Percentiles rank a stretch among this genome's conserved stretches.
phyloP scores from a whole-genome alignment of 2,329 filamentous ascomycete genomes.

The Diplocarpon rosae region DNA sequence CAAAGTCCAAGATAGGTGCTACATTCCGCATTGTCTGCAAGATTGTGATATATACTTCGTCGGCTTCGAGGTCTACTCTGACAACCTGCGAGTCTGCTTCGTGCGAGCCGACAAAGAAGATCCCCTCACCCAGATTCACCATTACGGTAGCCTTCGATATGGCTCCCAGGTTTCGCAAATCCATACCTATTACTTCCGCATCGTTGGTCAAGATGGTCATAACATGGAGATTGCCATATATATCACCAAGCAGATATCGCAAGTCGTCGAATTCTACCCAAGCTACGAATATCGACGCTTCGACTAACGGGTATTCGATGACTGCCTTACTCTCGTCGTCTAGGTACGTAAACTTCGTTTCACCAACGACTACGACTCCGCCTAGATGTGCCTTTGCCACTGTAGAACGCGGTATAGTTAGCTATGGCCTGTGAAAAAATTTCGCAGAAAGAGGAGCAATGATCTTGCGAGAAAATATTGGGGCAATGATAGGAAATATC shows the following conservation, averaged over 20 bases:
- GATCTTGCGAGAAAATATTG: no score
- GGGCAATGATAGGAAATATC: no score
- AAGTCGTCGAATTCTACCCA: slow-evolving; percentile 79
- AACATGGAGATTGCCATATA: slow-evolving; percentile 79
- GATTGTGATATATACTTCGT: slow-evolving; percentile 44
- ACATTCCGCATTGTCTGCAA: slow-evolving; percentile 75
- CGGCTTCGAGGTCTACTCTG: slow-evolving; percentile 41
- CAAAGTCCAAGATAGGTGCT: slow-evolving; percentile 85
- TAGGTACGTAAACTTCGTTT: slow-evolving; percentile 75
- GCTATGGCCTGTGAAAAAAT: no score
- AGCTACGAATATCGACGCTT: slow-evolving; percentile 78
- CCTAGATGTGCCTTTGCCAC: slow-evolving; percentile 47
- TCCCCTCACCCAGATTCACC: slow-evolving; percentile 62
- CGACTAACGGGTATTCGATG: slow-evolving; percentile 52
- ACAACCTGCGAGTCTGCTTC: slow-evolving; percentile 86
- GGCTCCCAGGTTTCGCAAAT: slow-evolving; percentile 50
- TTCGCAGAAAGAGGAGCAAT: no score
- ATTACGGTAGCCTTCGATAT: slow-evolving; percentile 70
- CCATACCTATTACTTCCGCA: slow-evolving; percentile 60
- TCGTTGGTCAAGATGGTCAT: slow-evolving; percentile 62
- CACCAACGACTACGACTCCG: slow-evolving; percentile 64
- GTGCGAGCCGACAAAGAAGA: slow-evolving; percentile 83
- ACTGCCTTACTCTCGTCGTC: slow-evolving; percentile 63
- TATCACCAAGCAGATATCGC: slow-evolving; percentile 80
- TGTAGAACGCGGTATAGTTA: neutral